phyloP scores from a whole-genome alignment of 202 grass and related monocot genomes.

The Dendrocalamus latiflorus region DNA sequence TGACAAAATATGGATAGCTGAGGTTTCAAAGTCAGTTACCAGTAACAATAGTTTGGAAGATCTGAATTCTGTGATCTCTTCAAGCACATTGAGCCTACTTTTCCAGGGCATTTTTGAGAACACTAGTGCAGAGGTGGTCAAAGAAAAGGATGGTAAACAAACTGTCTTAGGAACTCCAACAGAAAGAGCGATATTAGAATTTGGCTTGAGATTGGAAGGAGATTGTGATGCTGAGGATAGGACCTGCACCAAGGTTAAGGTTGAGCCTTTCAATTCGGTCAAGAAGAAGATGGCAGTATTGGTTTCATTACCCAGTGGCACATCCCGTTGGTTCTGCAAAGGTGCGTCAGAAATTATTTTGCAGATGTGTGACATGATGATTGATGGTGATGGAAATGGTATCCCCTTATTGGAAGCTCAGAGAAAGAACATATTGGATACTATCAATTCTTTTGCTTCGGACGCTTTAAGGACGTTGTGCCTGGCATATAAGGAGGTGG shows the following conservation, averaged over 20 bases:
- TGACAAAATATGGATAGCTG: slow-evolving; percentile 70
- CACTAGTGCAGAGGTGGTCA: slow-evolving; percentile 68
- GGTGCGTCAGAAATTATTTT: slow-evolving; percentile 88
- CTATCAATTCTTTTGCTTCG: slow-evolving; percentile 73
- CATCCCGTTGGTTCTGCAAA: slow-evolving; percentile 57
- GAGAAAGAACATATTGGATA: slow-evolving; percentile 46
- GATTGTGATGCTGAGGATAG: too few species aligned
- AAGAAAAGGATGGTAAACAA: slow-evolving; percentile 51
- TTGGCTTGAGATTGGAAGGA: slow-evolving; percentile 64
- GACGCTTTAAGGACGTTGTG: slow-evolving; percentile 83
- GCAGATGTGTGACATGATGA: slow-evolving; percentile 60
- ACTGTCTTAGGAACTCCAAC: slow-evolving; percentile 78
- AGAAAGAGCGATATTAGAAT: slow-evolving; percentile 78
- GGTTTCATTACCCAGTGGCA: slow-evolving; percentile 47
- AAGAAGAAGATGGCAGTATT: slow-evolving; percentile 88
- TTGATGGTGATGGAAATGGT: slow-evolving; percentile 59
- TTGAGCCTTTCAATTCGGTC: too few species aligned
- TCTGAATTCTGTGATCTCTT: slow-evolving; percentile 42
- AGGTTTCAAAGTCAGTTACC: slow-evolving; percentile 45
- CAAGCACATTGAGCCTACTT: too few species aligned
- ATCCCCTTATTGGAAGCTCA: slow-evolving; percentile 46
- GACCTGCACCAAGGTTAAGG: too few species aligned
- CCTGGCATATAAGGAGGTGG: slow-evolving; percentile 72
- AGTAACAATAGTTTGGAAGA: slow-evolving; percentile 34
- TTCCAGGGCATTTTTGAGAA: slow-evolving; percentile 85